Conservation (phyloP, 2,329 filamentous ascomycete genomes). For the Paramyrothecium roridum region DNA sequence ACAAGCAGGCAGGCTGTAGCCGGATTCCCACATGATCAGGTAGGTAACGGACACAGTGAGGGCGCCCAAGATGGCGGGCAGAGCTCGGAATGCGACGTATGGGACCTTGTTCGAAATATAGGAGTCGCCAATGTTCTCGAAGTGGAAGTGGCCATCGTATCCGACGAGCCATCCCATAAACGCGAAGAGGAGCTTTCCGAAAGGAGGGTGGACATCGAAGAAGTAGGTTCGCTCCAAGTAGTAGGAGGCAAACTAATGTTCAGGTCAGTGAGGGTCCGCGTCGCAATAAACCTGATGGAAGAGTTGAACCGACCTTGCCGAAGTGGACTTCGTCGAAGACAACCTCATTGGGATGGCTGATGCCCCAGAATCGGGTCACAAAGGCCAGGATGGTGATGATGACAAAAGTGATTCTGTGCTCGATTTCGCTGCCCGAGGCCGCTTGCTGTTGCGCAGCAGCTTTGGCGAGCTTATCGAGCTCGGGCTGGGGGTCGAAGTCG, state of each 20-base stretch:
- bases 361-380: conserved; percentile 91
- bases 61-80: conserved; percentile 88
- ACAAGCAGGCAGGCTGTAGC: conserved; percentile 91
- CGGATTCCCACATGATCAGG: conserved; percentile 99
- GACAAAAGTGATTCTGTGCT: conserved; percentile 76
- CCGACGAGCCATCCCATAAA: conserved; percentile 97
- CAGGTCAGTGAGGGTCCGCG: conserved; percentile 6
- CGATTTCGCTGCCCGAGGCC: conserved; percentile 65
- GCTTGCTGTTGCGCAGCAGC: conserved; percentile 27
- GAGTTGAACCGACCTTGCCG: conserved; percentile 83
- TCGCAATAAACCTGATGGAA: not conserved
- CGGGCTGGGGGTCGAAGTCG: conserved; percentile 37
- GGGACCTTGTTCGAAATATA: conserved; percentile 97
- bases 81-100: conserved; percentile 90
- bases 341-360: conserved; percentile 91
- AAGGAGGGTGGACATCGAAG: conserved; percentile 98
- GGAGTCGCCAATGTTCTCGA: conserved; percentile 98
- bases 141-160: conserved; percentile 95
- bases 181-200: conserved; percentile 96
- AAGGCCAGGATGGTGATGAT: conserved; percentile 84
- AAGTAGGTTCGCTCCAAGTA: conserved; percentile 98
- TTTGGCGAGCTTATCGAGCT: conserved; percentile 48
- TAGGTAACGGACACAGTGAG: conserved; percentile 93
- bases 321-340: conserved; percentile 99
- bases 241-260: conserved; percentile 62